These are phyloP conservation scores for Ailanthus altissimus DNA, from an alignment of 345 rosid species.

Conservation along the genomic window DNA sequence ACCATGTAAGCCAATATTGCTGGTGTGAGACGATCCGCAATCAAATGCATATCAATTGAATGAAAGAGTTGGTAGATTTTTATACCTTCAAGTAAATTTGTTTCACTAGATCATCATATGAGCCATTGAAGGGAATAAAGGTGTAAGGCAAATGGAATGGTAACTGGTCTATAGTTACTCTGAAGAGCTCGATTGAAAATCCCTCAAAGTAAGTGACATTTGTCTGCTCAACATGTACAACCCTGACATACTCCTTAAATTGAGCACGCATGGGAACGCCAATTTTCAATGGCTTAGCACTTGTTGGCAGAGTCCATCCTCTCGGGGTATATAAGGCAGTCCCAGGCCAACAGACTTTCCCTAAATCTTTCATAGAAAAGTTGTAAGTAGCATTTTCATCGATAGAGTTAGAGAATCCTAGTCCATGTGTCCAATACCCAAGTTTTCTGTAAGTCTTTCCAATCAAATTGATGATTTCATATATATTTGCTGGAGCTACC, in stretches of 20 bases:
- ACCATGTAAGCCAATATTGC: background rate
- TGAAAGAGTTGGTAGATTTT: background rate
- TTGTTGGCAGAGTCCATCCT: slow-evolving; percentile 27
- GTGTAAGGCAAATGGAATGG: slow-evolving; percentile 22
- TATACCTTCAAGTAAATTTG: slow-evolving; percentile 26
- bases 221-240: background rate
- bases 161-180: background rate
- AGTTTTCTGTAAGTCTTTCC: slow-evolving; percentile 25
- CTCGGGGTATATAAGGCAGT: slow-evolving; percentile 14
- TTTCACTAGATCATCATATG: slow-evolving; percentile 16
- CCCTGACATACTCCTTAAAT: slow-evolving; percentile 3
- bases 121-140: slow-evolving; percentile 16
- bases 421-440: slow-evolving; percentile 33
- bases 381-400: background rate
- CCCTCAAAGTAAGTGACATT: slow-evolving; percentile 12
- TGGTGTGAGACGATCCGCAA: no score
- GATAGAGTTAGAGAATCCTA: slow-evolving; percentile 23
- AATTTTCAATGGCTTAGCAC: slow-evolving; percentile 15
- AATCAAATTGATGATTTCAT: slow-evolving; percentile 28
- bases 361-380: slow-evolving; percentile 21
- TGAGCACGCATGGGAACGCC: slow-evolving; percentile 21
- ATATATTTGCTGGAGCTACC: background rate
- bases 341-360: slow-evolving; percentile 36
- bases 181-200: slow-evolving; percentile 25
- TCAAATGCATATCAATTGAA: background rate